These are phyloP conservation scores for Colletotrichum limetticola DNA, from an alignment of 2,329 filamentous ascomycete species.

Conservation along the genomic window DNA sequence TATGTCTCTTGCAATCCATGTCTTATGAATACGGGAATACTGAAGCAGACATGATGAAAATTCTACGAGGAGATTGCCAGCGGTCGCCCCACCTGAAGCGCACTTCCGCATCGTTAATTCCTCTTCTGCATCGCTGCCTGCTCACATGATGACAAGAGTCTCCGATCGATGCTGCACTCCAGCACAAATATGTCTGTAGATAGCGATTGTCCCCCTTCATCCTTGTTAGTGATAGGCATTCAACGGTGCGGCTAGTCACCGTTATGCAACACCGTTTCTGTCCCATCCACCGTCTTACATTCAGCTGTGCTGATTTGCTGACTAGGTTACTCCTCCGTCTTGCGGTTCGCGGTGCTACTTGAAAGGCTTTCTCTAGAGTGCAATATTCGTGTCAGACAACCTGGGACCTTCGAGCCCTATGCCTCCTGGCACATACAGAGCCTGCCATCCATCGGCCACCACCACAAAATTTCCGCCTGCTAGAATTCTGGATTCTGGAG, in stretches of 20 bases:
- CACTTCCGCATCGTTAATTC: background rate
- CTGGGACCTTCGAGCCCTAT: background rate
- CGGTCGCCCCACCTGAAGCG: background rate
- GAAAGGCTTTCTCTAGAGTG: background rate
- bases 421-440: background rate
- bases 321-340: background rate
- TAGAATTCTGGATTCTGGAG: background rate
- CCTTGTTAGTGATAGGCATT: background rate
- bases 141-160: constrained; percentile 18
- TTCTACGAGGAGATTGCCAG: background rate
- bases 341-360: background rate
- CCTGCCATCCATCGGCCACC: background rate
- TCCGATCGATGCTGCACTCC: constrained; percentile 6
- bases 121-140: constrained; percentile 7
- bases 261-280: constrained; percentile 19
- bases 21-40: background rate
- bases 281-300: constrained; percentile 1
- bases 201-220: background rate
- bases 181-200: background rate
- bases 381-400: background rate
- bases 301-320: background rate
- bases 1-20: background rate
- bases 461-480: background rate
- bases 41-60: background rate
- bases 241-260: background rate